These are phyloP conservation scores for Naegleria lovaniensis DNA, from an alignment of 208 protist genomes.

Conservation along the genomic window DNA sequence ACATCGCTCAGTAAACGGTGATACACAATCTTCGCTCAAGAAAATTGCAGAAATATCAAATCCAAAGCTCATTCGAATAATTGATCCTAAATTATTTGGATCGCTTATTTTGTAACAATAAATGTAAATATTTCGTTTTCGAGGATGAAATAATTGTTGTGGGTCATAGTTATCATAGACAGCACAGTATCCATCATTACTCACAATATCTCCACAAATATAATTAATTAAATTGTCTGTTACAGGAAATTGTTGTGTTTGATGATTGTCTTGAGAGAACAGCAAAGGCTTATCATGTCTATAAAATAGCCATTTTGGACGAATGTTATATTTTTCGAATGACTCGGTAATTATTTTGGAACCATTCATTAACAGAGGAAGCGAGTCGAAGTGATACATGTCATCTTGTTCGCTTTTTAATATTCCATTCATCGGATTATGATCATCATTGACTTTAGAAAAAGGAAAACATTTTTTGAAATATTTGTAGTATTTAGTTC, in stretches of 20 bases:
- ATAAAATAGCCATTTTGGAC: not conserved
- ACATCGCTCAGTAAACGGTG: not conserved
- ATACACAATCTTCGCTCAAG: not conserved
- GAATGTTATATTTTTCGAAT: not conserved
- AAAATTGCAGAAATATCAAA: not conserved
- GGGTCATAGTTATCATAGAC: not conserved
- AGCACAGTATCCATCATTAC: not conserved
- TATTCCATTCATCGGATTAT: no score
- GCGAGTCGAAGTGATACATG: not conserved
- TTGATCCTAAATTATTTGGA: not conserved
- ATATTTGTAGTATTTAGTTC: not conserved
- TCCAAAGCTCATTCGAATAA: not conserved
- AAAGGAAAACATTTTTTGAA: not conserved
- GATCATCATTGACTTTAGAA: not conserved
- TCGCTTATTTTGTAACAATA: not conserved
- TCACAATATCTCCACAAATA: not conserved
- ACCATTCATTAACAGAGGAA: not conserved
- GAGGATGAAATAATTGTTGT: not conserved
- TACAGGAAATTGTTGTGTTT: not conserved
- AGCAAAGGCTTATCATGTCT: not conserved
- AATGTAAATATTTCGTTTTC: not conserved
- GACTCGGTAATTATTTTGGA: not conserved
- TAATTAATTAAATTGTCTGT: not conserved
- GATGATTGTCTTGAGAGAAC: not conserved
- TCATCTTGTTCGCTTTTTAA: no score